Percentiles rank a stretch among this genome's conserved stretches.
phyloP scores from a whole-genome alignment of 176 grass and related monocot species.

The Oryza nivara region DNA sequence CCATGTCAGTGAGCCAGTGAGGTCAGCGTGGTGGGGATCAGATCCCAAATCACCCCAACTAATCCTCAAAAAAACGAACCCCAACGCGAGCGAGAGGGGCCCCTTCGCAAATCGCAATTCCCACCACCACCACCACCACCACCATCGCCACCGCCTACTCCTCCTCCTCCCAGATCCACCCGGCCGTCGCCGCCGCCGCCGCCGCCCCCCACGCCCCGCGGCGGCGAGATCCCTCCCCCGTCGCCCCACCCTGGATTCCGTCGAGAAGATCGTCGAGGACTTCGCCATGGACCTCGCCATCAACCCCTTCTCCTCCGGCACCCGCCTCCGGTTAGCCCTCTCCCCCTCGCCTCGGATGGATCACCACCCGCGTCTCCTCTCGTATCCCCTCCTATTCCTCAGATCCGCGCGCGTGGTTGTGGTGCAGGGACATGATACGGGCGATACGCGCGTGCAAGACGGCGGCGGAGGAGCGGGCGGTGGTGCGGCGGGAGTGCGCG shows the following conservation, averaged over 20 bases:
- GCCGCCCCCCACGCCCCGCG: background rate
- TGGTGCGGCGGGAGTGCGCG: slow-evolving; percentile 97
- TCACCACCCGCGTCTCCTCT: background rate
- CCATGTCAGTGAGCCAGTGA: background rate
- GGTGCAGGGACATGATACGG: slow-evolving; percentile 94
- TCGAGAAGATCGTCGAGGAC: slow-evolving; percentile 54
- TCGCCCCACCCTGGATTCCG: slow-evolving; percentile 32
- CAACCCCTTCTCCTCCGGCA: slow-evolving; percentile 98
- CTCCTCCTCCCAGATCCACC: slow-evolving; percentile 60
- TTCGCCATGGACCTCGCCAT: slow-evolving; percentile 71
- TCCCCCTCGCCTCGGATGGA: background rate
- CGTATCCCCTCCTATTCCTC: background rate
- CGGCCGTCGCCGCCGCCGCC: slow-evolving; percentile 39
- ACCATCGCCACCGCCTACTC: slow-evolving; percentile 12
- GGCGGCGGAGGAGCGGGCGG: slow-evolving; percentile 95
- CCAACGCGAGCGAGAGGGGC: slow-evolving; percentile 35
- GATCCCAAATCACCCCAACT: slow-evolving; percentile 16
- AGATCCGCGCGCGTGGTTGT: slow-evolving; percentile 35
- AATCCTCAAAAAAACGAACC: slow-evolving; percentile 39
- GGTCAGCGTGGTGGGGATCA: background rate
- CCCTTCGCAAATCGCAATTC: slow-evolving; percentile 50
- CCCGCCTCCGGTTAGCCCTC: slow-evolving; percentile 79
- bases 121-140: slow-evolving; percentile 27
- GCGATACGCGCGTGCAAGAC: slow-evolving; percentile 97
- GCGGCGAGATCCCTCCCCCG: slow-evolving; percentile 35